Base-by-base conservation (phyloP, 345 rosid species). In the Eucalyptus lansdowneana region DNA sequence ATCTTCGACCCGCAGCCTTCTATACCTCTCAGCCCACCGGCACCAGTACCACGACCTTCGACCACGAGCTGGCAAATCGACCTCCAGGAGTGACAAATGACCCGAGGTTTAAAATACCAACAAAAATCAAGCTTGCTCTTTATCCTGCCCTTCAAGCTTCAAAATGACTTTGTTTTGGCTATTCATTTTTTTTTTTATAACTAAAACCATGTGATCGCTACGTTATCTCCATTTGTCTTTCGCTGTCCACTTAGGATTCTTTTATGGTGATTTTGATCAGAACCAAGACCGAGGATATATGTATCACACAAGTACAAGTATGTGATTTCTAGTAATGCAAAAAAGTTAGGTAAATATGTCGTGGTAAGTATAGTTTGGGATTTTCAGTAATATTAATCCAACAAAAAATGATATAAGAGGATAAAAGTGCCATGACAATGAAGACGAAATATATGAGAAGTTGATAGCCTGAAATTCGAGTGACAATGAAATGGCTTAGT, bases 241-340 rank as follows among this genome's bases (percentile, higher is more conserved):
- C 2, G 4, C 14, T 34, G 7, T 34, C 7, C 81, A 19, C 22
- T 5, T 5, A 17, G 24, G 0, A 69, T 0, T 9, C 37, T 34
- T n/a, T 69, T 16, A 69, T 4, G 44, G 25, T 5, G 44, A 0
- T 1, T 69, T 34, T 34, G 25, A n/a, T 34, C 14, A 2, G 37
- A 72, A 72, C 11, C 19, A 7, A 21, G 3, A 9, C 6, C 0
- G 4, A 9, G 4, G 6, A 40, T 4, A 3, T 6, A 15, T n/a
- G 19, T 29, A 44, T 44, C 80, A 17, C 6, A 34, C 13, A 5
- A 9, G 2, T 69, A 16, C 11, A 62, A 29, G 7, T 7, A 15
- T n/a, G 19, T n/a, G 37, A 65, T 29, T n/a, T 65, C 19, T n/a
- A 65, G 76, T 14, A n/a, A n/a, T n/a, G 34, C 9, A n/a, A 65